Percentiles rank a stretch among this genome's conserved stretches.
phyloP scores from a whole-genome alignment of 192 early-diverging fungal genomes.

The Chytriomyces hyalinus region DNA sequence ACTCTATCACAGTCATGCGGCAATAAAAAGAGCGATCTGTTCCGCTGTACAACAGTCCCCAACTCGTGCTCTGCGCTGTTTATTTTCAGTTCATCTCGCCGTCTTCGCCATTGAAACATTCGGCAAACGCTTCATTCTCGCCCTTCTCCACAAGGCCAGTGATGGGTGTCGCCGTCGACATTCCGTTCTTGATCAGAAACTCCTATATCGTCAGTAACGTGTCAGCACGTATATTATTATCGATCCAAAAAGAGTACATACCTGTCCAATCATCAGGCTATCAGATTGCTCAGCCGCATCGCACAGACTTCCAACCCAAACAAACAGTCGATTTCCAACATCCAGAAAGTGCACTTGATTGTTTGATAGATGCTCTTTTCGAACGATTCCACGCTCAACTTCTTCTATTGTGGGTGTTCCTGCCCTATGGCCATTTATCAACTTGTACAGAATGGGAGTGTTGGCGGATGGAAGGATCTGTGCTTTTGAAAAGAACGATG shows the following conservation, averaged over 20 bases:
- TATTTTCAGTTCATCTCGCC: neutral
- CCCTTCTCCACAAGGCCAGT: conserved; percentile 27
- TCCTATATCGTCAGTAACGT: neutral
- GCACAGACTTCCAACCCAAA: conserved; percentile 39
- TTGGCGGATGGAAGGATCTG: neutral
- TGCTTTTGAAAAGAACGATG: conserved; percentile 5
- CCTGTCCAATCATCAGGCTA: conserved; percentile 22
- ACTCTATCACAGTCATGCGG: neutral
- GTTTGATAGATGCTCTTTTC: conserved; percentile 53
- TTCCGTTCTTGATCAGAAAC: conserved; percentile 23
- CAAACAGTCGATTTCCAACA: conserved; percentile 49
- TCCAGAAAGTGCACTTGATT: conserved; percentile 76
- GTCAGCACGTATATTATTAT: no score
- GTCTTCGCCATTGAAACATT: neutral
- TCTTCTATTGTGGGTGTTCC: conserved; percentile 41
- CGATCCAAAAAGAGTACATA: neutral
- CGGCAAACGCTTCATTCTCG: conserved; percentile 30
- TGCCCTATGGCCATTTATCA: neutral
- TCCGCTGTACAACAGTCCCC: no score
- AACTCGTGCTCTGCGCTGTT: neutral
- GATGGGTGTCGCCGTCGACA: neutral
- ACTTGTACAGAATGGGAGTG: conserved; percentile 17
- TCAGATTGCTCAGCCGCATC: neutral
- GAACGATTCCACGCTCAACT: conserved; percentile 51
- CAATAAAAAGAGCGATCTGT: neutral